A percentile compares a stretch with the other conserved stretches of the same genome.
These are phyloP conservation scores for Tolypocladium cylindrosporum DNA, from an alignment of 2,329 filamentous ascomycete genomes.

Conservation along the genomic window DNA sequence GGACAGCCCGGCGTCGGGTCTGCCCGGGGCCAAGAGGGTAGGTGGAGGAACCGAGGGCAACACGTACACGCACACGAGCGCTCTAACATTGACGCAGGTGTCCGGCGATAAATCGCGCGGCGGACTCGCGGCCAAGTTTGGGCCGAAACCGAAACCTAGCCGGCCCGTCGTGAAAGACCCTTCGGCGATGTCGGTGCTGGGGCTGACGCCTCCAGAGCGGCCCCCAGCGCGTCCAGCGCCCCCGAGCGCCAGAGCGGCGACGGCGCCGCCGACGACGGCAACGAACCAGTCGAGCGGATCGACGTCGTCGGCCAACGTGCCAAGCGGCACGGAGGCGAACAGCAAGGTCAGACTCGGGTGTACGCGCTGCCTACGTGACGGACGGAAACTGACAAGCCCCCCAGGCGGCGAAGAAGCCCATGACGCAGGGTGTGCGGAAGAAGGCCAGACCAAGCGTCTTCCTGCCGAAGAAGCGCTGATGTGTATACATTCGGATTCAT, in stretches of 20 bases:
- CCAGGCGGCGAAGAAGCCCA: constrained; percentile 2
- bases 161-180: constrained; percentile 29
- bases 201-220: constrained; percentile 34
- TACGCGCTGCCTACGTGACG: not conserved
- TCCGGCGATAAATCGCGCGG: constrained; percentile 19
- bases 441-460: constrained; percentile 12
- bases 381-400: not conserved
- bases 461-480: constrained; percentile 11
- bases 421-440: constrained; percentile 5
- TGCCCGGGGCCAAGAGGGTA: constrained; percentile 30
- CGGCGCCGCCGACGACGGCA: constrained; percentile 4
- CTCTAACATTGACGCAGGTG: constrained; percentile 19
- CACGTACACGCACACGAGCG: not conserved
- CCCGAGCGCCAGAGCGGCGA: constrained; percentile 6
- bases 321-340: constrained; percentile 6
- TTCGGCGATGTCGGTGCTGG: constrained; percentile 42
- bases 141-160: constrained; percentile 19
- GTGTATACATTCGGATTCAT: not conserved
- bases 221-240: constrained; percentile 17
- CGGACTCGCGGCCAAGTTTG: constrained; percentile 26
- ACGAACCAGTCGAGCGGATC: constrained; percentile 12
- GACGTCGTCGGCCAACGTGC: constrained; percentile 7
- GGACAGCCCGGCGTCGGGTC: constrained; percentile 23
- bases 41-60: constrained; percentile 11
- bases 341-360: constrained; percentile 8